These are phyloP conservation scores for Neonectria faginata DNA, from an alignment of 2,329 filamentous ascomycete species.

Conservation along the genomic window DNA sequence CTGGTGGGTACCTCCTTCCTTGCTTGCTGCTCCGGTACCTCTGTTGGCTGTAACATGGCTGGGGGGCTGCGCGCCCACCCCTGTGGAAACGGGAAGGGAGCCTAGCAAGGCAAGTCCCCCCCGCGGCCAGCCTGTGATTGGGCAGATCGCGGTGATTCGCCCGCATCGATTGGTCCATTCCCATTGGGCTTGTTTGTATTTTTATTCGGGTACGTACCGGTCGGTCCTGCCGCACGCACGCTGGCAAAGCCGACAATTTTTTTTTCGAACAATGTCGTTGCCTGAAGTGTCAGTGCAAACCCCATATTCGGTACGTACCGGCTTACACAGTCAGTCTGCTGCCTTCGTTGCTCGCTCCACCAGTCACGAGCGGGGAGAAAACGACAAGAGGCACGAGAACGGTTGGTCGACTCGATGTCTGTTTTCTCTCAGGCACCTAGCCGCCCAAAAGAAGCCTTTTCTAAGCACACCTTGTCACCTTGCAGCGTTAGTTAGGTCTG, in stretches of 20 bases:
- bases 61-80: neutral
- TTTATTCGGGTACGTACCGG: neutral
- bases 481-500: neutral
- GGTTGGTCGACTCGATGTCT: neutral
- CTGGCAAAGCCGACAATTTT: neutral
- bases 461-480: neutral
- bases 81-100: neutral
- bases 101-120: neutral
- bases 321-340: neutral
- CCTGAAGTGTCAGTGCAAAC: neutral
- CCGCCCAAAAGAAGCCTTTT: neutral
- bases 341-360: neutral
- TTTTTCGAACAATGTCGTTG: neutral
- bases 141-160: neutral
- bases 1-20: neutral
- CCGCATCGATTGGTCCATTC: neutral
- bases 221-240: neutral
- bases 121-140: neutral
- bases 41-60: conserved; percentile 9
- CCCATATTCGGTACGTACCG: neutral
- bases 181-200: neutral
- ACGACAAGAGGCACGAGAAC: neutral
- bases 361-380: conserved; percentile 7
- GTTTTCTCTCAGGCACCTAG: neutral
- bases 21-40: neutral